Conservation (phyloP, 768 basidiomycete species). For the Roridomyces roridus region DNA sequence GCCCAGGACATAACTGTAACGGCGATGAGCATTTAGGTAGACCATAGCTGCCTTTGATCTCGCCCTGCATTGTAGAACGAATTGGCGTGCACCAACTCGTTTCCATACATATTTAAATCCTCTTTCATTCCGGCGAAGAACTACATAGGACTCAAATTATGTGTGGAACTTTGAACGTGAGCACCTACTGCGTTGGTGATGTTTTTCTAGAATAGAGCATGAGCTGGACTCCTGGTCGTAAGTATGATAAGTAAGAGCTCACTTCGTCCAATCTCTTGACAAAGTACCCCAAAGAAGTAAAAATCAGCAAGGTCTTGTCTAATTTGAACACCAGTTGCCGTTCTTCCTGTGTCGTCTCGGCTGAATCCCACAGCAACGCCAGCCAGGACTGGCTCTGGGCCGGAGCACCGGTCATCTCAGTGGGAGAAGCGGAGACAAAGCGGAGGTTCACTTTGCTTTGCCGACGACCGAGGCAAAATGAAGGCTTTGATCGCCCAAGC, state of each 20-base stretch:
- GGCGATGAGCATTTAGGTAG: too few species aligned
- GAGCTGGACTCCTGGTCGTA: neutral
- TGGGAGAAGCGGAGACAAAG: too few species aligned
- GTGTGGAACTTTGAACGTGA: neutral
- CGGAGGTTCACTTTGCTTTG: too few species aligned
- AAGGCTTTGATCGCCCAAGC: too few species aligned
- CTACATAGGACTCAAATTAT: conserved; percentile 3
- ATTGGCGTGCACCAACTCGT: conserved; percentile 23
- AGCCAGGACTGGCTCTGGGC: conserved; percentile 22
- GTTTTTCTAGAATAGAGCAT: neutral
- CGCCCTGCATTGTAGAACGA: conserved; percentile 24
- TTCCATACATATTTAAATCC: conserved; percentile 23
- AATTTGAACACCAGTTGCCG: conserved; percentile 26
- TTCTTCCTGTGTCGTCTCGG: conserved; percentile 18
- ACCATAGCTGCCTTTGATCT: too few species aligned
- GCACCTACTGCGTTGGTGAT: too few species aligned
- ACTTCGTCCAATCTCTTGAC: conserved; percentile 28
- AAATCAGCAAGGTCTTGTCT: conserved; percentile 23
- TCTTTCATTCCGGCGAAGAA: conserved; percentile 28
- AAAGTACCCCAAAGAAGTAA: conserved; percentile 27
- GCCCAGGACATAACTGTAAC: conserved; percentile 17
- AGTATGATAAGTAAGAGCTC: neutral
- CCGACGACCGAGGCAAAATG: too few species aligned
- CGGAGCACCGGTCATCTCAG: too few species aligned
- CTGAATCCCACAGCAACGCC: conserved; percentile 26